Percentiles rank a stretch among this genome's conserved stretches.
Conservation (phyloP, 2,329 filamentous ascomycete genomes). For the Tolypocladium tropicale region DNA sequence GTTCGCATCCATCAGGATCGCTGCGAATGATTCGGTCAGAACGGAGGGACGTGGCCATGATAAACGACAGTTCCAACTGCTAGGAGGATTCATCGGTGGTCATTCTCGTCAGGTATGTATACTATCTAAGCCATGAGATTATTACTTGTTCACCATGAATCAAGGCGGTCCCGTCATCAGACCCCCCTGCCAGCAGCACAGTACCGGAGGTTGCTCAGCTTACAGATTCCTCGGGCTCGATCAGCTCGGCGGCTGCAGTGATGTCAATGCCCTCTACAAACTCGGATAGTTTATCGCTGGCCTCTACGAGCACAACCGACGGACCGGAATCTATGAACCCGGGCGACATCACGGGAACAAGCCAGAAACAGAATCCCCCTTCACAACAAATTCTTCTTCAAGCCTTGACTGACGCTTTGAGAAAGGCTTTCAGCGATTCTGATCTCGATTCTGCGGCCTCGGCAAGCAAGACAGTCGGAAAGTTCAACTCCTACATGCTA, state of each 20-base stretch:
- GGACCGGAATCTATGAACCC: no score
- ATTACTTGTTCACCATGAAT: not conserved
- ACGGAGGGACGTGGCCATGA: not conserved
- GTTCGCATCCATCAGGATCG: slow-evolving; percentile 3
- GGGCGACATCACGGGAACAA: not conserved
- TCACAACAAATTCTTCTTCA: slow-evolving; percentile 5
- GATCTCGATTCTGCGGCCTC: not conserved
- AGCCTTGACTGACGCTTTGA: slow-evolving; percentile 8
- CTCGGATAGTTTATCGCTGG: not conserved
- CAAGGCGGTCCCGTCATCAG: not conserved
- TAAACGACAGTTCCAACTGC: slow-evolving; percentile 15
- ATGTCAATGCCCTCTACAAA: not conserved
- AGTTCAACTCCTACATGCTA: not conserved
- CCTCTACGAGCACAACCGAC: not conserved
- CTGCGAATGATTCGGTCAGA: slow-evolving; percentile 1
- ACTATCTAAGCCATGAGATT: not conserved
- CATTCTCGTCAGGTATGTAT: slow-evolving; percentile 6
- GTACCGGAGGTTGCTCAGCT: not conserved
- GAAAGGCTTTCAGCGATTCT: slow-evolving; percentile 1
- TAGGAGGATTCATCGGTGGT: slow-evolving; percentile 9
- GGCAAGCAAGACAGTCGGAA: not conserved
- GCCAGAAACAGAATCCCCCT: not conserved
- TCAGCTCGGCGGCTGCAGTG: not conserved
- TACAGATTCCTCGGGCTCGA: not conserved
- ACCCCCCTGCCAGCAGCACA: not conserved